Percentiles rank a stretch among this genome's conserved stretches.
Conservation (phyloP, 352 stramenopile genomes). For the Phytophthora constricta region DNA sequence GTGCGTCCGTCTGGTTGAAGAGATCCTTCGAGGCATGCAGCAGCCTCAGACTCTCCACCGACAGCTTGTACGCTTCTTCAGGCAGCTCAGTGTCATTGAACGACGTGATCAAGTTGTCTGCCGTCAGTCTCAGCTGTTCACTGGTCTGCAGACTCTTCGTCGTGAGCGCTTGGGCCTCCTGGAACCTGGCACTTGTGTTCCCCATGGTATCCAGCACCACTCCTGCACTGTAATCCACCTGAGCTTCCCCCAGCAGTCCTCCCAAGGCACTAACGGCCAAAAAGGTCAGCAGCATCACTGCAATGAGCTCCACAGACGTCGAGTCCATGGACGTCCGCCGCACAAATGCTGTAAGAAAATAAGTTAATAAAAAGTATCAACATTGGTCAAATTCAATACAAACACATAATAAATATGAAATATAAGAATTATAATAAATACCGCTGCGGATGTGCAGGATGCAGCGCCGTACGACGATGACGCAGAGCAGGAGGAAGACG, state of each 20-base stretch:
- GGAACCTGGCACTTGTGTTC: constrained; percentile 70
- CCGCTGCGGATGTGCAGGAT: constrained; percentile 75
- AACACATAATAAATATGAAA: background rate
- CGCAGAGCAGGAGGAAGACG: constrained; percentile 69
- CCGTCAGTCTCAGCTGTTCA: constrained; percentile 45
- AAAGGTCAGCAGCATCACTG: constrained; percentile 77
- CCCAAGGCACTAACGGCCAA: constrained; percentile 74
- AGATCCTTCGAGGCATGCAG: constrained; percentile 64
- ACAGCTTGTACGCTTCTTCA: constrained; percentile 64
- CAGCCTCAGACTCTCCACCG: constrained; percentile 65
- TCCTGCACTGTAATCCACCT: constrained; percentile 86
- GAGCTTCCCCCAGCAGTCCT: constrained; percentile 74
- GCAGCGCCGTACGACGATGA: constrained; percentile 73
- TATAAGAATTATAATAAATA: constrained; percentile 11
- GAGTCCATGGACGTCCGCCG: constrained; percentile 50
- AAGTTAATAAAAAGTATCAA: constrained; percentile 10
- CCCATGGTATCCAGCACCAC: constrained; percentile 75
- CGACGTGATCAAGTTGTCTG: constrained; percentile 66
- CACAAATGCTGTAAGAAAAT: constrained; percentile 43
- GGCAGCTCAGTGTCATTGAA: constrained; percentile 82
- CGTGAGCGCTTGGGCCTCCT: constrained; percentile 44
- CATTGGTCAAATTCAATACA: too few species aligned
- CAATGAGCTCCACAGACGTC: constrained; percentile 68
- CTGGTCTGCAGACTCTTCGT: constrained; percentile 44
- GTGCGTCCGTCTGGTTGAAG: constrained; percentile 48